Base-by-base conservation (phyloP, 306 rosid species). In the cucumber (Cucumis sativus) region DNA sequence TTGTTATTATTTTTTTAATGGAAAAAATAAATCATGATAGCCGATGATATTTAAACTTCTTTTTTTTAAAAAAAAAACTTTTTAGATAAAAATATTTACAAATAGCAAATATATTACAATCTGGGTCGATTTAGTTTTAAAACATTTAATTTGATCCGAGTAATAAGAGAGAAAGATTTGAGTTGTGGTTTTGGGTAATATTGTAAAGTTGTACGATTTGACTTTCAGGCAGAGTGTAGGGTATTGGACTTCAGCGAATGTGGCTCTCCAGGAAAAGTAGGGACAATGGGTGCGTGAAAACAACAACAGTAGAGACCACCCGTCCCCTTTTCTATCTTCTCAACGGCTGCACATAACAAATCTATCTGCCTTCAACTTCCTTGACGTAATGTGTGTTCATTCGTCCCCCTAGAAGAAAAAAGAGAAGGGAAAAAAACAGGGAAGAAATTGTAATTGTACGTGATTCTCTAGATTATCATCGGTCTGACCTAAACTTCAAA, bases 221-320 rank as follows among this genome's bases (percentile, higher is more conserved):
- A 28, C n/a, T 78, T 81, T 75, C 85, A 96, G 99, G 85, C 88
- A 28, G 97, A 92, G 84, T 79, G 98, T 70, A 88, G 99, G 12
- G 77, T 81, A 37, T 93, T 96, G n/a, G 99, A 96, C 86, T 96
- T 92, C 20, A 92, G 98, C 54, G 99, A 92, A 80, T 96, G 99
- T 47, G 99, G 84, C 75, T 79, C 94, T 25, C 97, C 98, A 0
- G 88, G 83, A 23, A 87, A 85, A 83, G 90, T 77, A 68, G 91
- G 76, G 68, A 64, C 70, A 86, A 3, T 28, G 3, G 25, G 9
- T 47, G 61, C n/a, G 82, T 83, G 43, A 91, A 87, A 83, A 77
- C 96, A 20, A 81, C 89, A 5, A 81, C 89, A 5, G 75, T 69
- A 21, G 83, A 87, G 52, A 55, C 78, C 23, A 76, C 78, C 84